phyloP scores from a whole-genome alignment of 495 filamentous ascomycete genomes.

The Tuber borchii region DNA sequence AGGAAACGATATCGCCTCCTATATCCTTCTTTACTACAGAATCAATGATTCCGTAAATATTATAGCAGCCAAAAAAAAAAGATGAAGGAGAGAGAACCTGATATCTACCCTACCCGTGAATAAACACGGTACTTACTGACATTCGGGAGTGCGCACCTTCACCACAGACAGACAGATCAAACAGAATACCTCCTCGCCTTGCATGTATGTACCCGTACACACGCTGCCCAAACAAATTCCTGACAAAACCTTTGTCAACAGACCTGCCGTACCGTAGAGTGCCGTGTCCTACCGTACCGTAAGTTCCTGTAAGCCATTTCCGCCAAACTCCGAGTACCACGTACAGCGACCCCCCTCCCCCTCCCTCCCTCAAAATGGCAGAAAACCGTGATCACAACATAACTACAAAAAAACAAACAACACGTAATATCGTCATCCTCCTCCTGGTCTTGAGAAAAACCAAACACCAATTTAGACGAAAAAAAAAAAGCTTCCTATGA shows the following conservation, averaged over 20 bases:
- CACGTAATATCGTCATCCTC: neutral
- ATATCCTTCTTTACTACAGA: neutral
- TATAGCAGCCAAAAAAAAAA: neutral
- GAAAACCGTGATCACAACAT: neutral
- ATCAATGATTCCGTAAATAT: neutral
- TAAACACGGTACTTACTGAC: neutral
- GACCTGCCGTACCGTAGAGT: neutral
- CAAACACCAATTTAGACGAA: neutral
- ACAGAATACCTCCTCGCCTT: neutral
- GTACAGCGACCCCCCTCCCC: neutral
- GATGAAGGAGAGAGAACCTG: neutral
- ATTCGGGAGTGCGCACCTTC: neutral
- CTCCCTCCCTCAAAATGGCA: neutral
- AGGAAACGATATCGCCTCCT: neutral
- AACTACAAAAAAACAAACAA: neutral
- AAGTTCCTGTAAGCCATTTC: neutral
- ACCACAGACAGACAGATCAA: neutral
- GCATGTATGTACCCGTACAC: neutral
- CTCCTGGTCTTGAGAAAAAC: neutral
- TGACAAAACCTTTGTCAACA: neutral
- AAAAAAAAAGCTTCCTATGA: too few relatives aligned
- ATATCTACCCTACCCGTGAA: neutral
- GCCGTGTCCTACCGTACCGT: neutral
- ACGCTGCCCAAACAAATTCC: neutral
- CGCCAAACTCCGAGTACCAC: neutral